Base-by-base conservation (phyloP, 2,329 filamentous ascomycete genomes). In the Trichoderma koningii region DNA sequence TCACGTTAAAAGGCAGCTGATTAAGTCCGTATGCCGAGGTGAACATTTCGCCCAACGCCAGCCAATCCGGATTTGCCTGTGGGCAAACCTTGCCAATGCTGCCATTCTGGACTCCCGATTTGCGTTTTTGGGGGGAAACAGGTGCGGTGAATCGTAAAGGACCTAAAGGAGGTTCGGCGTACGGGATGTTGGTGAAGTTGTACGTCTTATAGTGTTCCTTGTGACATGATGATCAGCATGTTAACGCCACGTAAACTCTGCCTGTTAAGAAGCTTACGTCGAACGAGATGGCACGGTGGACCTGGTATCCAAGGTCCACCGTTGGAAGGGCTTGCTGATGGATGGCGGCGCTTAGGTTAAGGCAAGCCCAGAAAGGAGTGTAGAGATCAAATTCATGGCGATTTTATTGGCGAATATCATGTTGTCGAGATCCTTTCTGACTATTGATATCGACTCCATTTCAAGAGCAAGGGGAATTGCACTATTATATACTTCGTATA, bases 181-280 rank as follows among this genome's bases (percentile, higher is more conserved):
- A 65, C 2, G 63, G 56, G 28, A 63, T 65, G 12, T 65, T 65
- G 21, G 38, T 62, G 28, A 65, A 65, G 56, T 65, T 65, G 15
- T 65, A 63, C 10, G 56, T 21, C 30, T 63, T 63, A 15, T 38
- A 53, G 38, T 6, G 56, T 63, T 30, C 61, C 28, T 57, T 65
- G 5, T 34, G 1, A 6, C 6, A 14, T 12, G 5, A 15, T 12
- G 14, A 10, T 62, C 28, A 61, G 21, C 19, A 34, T 38, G 10
- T 26, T 6, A 7, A 15, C 3, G n/a, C 10, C 12, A 34, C 3
- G n/a, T 41, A 9, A 12, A 30, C 12, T 19, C 19, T 28, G 23
- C 4, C 12, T 38, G 2, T 30, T 34, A 1, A 3, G 9, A 10
- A 23, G 3, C 57, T n/a, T 48, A 65, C 56, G 50, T 63, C 51